A percentile compares a stretch with the other conserved stretches of the same genome.
These are phyloP conservation scores for Austroboletus novae-zelandiae DNA, from an alignment of 1,284 basidiomycete species.

Conservation along the genomic window DNA sequence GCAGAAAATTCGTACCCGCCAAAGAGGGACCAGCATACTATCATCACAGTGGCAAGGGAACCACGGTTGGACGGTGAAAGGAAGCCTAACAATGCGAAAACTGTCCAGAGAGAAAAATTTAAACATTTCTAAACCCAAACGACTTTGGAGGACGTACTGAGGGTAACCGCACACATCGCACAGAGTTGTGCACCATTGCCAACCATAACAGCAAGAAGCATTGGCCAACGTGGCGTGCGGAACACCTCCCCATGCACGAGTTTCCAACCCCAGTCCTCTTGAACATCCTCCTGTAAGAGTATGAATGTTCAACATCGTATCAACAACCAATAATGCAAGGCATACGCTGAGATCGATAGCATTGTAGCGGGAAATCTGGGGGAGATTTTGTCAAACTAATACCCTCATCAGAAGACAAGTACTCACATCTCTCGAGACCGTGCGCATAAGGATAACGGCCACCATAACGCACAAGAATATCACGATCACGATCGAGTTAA, in stretches of 20 bases:
- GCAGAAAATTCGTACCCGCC: constrained; percentile 53
- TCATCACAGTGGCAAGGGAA: constrained; percentile 93
- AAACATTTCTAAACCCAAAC: constrained; percentile 1
- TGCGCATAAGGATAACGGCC: constrained; percentile 84
- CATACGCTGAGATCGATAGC: constrained; percentile 86
- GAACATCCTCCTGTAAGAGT: constrained; percentile 79
- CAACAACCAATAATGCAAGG: background rate
- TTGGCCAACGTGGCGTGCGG: constrained; percentile 76
- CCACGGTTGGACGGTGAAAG: constrained; percentile 95
- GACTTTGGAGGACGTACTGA: constrained; percentile 47
- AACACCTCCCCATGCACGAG: constrained; percentile 96
- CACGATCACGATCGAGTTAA: constrained; percentile 91
- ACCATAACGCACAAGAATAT: constrained; percentile 94
- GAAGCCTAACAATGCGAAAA: constrained; percentile 98
- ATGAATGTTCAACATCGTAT: constrained; percentile 6
- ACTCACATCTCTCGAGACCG: constrained; percentile 85
- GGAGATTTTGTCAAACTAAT: constrained; percentile 36
- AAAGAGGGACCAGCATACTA: constrained; percentile 95
- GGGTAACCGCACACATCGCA: constrained; percentile 87
- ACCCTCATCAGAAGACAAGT: constrained; percentile 27
- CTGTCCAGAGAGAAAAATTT: constrained; percentile 36
- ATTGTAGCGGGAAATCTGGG: constrained; percentile 93
- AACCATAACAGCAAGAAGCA: constrained; percentile 81
- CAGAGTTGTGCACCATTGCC: constrained; percentile 91
- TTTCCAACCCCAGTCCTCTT: constrained; percentile 99